These are phyloP conservation scores for Stachybotrys elegans DNA, from an alignment of 2,329 filamentous ascomycete genomes.

Conservation along the genomic window DNA sequence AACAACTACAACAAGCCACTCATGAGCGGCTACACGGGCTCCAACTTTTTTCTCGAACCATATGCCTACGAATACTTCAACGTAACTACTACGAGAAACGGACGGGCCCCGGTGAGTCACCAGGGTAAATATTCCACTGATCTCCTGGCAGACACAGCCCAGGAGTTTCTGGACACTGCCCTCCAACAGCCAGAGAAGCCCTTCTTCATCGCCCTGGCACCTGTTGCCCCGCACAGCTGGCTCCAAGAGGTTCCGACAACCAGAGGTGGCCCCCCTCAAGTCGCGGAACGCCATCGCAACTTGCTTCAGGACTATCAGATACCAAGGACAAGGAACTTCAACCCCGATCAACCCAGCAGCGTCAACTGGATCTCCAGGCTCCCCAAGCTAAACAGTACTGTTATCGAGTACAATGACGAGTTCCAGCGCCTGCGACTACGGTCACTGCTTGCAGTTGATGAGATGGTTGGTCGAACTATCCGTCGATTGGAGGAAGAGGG, in stretches of 20 bases:
- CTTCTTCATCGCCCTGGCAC: constrained; percentile 52
- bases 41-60: constrained; percentile 56
- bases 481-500: constrained; percentile 22
- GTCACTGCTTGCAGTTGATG: constrained; percentile 37
- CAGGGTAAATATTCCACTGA: constrained; percentile 49
- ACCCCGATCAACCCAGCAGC: constrained; percentile 41
- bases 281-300: constrained; percentile 51
- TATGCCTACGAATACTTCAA: constrained; percentile 66
- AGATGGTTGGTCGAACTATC: constrained; percentile 34
- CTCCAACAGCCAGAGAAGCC: constrained; percentile 35
- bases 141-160: constrained; percentile 43
- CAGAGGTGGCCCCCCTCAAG: neutral
- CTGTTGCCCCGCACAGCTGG: constrained; percentile 27
- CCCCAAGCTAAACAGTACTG: constrained; percentile 21
- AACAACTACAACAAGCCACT: constrained; percentile 45
- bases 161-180: constrained; percentile 48
- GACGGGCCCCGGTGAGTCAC: constrained; percentile 45
- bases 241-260: neutral
- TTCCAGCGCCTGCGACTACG: constrained; percentile 35
- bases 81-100: constrained; percentile 57
- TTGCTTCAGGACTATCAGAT: constrained; percentile 55
- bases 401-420: constrained; percentile 27
- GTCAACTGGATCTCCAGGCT: constrained; percentile 38
- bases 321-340: constrained; percentile 59
- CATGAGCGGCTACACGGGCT: constrained; percentile 51